These are phyloP conservation scores for Sonneratia caseolaris DNA, from an alignment of 345 rosid genomes.

Conservation along the genomic window DNA sequence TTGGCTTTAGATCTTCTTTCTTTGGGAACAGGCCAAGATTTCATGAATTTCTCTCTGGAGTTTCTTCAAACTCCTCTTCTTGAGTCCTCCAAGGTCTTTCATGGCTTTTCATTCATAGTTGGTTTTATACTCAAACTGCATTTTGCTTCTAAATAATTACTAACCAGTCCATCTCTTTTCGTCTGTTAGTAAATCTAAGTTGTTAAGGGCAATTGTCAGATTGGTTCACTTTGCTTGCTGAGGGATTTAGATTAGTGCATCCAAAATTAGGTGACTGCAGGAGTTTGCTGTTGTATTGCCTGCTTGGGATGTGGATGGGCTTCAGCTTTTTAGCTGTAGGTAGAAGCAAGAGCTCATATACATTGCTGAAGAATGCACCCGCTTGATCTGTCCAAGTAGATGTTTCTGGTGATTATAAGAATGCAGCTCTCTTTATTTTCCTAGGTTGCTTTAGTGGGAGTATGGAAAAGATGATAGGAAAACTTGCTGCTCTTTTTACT, in stretches of 20 bases:
- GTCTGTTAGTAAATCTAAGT: neutral
- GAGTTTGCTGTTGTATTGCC: neutral
- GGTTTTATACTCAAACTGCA: neutral
- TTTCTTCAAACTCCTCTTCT: neutral
- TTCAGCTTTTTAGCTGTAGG: neutral
- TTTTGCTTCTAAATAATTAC: neutral
- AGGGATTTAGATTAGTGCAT: neutral
- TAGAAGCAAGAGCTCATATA: neutral
- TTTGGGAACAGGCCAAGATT: neutral
- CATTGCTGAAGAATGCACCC: neutral
- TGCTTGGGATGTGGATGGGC: neutral
- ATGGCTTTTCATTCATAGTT: neutral
- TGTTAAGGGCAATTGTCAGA: neutral
- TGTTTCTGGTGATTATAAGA: too few species aligned
- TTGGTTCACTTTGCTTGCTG: neutral
- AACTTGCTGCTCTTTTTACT: too few species aligned
- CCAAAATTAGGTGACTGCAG: neutral
- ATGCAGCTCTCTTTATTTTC: too few species aligned
- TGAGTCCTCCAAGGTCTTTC: neutral
- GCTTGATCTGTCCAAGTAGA: neutral
- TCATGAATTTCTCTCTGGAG: neutral
- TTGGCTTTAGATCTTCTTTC: neutral
- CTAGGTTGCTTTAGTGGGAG: too few species aligned
- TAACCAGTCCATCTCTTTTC: neutral
- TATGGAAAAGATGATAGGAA: too few species aligned